Base-by-base conservation (phyloP, 495 filamentous ascomycete species). In the Talaromyces thailandensis region DNA sequence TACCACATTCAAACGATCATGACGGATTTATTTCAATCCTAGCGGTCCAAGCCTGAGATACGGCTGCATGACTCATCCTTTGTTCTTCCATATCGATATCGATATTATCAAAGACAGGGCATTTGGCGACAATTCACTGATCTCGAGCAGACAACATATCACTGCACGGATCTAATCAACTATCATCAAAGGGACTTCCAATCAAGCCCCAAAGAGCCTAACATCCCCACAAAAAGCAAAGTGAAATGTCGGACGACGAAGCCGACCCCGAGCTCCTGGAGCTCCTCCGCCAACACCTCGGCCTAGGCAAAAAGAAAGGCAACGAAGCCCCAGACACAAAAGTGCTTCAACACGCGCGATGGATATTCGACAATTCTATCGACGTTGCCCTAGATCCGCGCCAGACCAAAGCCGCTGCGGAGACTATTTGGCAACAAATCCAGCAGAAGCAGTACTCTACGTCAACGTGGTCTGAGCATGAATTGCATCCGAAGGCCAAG, bases 321-420 rank as follows among this genome's bases (percentile, higher is more conserved):
- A 78, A 84, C n/a, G 79, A 82, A 43, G 66, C 74, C 1, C 71
- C 78, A 31, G 86, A 93, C 62, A 96, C 91, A 0, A 87, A 87
- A 29, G 93, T 98, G 29, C 81, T 99, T 1, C 81, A 90, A 64
- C 81, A 81, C 61, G 93, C 94, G 31, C 85, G 93, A 74, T 91
- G 86, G 75, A 84, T 98, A 65, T 96, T 90, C 76, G 86, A 96
- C 76, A 93, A 98, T 75, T 82, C 90, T 64, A 93, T 95, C 75
- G 94, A 98, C 70, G 91, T 98, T 28, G 91, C 91, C 11, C 69
- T 97, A 24, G 87, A 91, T 72, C 88, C 89, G 71, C 80, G 82
- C 37, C 82, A 86, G 18, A 90, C 87, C 61, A 94, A 93, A 72
- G 81, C 83, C 25, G 93, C 95, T 1, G 94, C 94, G 37, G 82